Evolutionary conservation across 495 filamentous ascomycete genomes (phyloP), one percentile per base, ranked within the genome.

Genomic region (Jackrogersella minutella): DNA sequence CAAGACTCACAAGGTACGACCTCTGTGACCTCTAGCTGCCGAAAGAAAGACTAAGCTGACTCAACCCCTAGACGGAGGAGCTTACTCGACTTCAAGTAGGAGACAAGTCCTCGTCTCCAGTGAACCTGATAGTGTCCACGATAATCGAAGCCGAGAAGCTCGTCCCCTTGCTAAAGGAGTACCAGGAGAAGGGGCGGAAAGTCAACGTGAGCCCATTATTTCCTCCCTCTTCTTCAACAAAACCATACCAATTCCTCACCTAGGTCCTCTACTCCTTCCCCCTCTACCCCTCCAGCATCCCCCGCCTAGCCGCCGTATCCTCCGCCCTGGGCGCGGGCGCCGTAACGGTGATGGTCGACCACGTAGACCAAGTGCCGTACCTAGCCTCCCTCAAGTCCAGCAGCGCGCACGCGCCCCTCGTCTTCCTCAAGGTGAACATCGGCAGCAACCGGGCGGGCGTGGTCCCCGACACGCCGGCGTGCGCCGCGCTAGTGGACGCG

Each of bases 341-440:
- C 26, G 71, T 95, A 16, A 81, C 84, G 11, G 79, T 94, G 2
- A 85, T 97, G 76, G 76, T 94, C 55, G 92, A 97, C 77, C 85
- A 96, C 73, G 76, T 81, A 2, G 79, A 80, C 28, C 90, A 92
- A 72, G 72, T 92, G 1, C 65, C 74, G 2, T 62, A 75, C 31
- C 74, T 89, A 1, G 46, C 74, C 1, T 39, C 70, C 1, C 79
- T 88, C 40, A 60, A 70, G 34, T 58, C 68, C 3, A 40, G 73
- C 84, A 0, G 75, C 77, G 1, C 61, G 61, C 5, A 76, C 60
- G 65, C 80, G 0, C 83, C 83, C 11, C 77, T 78, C 6, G 74
- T 91, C 39, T 93, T 89, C 71, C 75, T 95, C 65, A 96, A 95
- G 62, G 84, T 96, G 11, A 91, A 97, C 74, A 87, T 89, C 9